A percentile compares a stretch with the other conserved stretches of the same genome.
These are phyloP conservation scores for Hypoxylon sp. DNA, from an alignment of 2,329 filamentous ascomycete species.

Conservation along the genomic window DNA sequence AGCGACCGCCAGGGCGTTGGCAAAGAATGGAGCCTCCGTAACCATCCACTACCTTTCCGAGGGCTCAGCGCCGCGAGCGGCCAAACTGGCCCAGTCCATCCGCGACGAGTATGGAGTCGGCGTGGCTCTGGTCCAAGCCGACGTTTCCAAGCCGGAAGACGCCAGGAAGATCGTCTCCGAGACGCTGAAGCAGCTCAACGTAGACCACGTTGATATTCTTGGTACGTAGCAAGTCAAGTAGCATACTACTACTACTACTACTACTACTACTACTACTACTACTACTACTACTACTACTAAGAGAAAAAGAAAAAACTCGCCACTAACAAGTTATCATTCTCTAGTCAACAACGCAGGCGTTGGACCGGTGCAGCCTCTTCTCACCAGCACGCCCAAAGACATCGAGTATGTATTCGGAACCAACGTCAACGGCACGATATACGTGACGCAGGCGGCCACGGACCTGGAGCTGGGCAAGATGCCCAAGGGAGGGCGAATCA, in stretches of 20 bases:
- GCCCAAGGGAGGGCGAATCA: conserved; percentile 47
- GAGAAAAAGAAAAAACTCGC: too few species aligned
- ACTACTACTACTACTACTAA: too few species aligned
- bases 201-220: conserved; percentile 53
- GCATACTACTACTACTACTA: too few species aligned
- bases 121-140: conserved; percentile 47
- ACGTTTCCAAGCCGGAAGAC: conserved; percentile 47
- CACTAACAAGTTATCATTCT: neutral
- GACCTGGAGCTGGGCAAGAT: conserved; percentile 46
- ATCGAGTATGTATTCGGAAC: conserved; percentile 38
- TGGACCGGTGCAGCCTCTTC: conserved; percentile 14
- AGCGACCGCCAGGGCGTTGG: conserved; percentile 51
- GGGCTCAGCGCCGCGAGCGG: conserved; percentile 43
- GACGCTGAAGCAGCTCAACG: conserved; percentile 47
- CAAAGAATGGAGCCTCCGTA: conserved; percentile 53
- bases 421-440: conserved; percentile 43
- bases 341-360: conserved; percentile 43
- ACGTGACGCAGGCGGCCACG: conserved; percentile 42
- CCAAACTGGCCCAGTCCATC: conserved; percentile 43
- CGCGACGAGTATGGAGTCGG: conserved; percentile 42
- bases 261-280: too few species aligned
- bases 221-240: conserved; percentile 40
- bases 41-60: conserved; percentile 53
- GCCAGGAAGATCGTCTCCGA: conserved; percentile 47
- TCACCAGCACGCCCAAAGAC: conserved; percentile 29